phyloP scores from a whole-genome alignment of 2,329 filamentous ascomycete species.

The Scopulariopsis brevicaulis region DNA sequence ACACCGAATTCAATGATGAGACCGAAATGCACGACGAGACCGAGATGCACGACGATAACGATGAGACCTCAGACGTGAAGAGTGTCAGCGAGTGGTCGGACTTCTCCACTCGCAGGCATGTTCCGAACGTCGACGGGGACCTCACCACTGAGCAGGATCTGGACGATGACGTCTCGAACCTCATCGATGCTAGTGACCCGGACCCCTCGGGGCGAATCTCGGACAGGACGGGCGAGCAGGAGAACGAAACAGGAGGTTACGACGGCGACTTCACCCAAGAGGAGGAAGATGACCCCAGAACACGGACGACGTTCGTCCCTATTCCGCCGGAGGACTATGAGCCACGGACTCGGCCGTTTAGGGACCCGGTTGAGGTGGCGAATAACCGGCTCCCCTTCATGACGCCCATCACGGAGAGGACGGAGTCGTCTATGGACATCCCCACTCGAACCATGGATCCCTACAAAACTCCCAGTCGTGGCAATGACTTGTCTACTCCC shows the following conservation, averaged over 20 bases:
- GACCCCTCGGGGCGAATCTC: slow-evolving; percentile 12
- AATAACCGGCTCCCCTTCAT: slow-evolving; percentile 94
- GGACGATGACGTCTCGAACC: slow-evolving; percentile 21
- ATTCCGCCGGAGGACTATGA: slow-evolving; percentile 81
- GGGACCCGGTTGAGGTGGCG: slow-evolving; percentile 66
- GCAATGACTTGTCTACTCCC: not conserved
- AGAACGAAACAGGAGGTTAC: slow-evolving; percentile 16
- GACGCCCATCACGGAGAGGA: slow-evolving; percentile 96
- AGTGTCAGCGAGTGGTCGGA: slow-evolving; percentile 81
- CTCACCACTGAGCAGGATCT: slow-evolving; percentile 17
- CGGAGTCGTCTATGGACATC: slow-evolving; percentile 72
- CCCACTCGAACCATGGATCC: slow-evolving; percentile 45
- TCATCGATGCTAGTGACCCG: slow-evolving; percentile 24
- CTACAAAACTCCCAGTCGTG: slow-evolving; percentile 69
- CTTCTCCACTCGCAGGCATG: slow-evolving; percentile 63
- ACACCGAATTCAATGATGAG: slow-evolving; percentile 12
- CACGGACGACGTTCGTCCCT: slow-evolving; percentile 61
- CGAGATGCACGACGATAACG: slow-evolving; percentile 30
- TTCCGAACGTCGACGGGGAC: slow-evolving; percentile 34
- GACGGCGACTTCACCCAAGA: slow-evolving; percentile 28
- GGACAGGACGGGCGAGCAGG: slow-evolving; percentile 15
- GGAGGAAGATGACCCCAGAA: slow-evolving; percentile 29
- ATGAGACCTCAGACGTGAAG: slow-evolving; percentile 43
- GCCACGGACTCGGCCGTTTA: slow-evolving; percentile 66
- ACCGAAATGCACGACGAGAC: slow-evolving; percentile 30